Conservation (phyloP, 73 alveolate genomes). For the Symbiodinium natans region DNA sequence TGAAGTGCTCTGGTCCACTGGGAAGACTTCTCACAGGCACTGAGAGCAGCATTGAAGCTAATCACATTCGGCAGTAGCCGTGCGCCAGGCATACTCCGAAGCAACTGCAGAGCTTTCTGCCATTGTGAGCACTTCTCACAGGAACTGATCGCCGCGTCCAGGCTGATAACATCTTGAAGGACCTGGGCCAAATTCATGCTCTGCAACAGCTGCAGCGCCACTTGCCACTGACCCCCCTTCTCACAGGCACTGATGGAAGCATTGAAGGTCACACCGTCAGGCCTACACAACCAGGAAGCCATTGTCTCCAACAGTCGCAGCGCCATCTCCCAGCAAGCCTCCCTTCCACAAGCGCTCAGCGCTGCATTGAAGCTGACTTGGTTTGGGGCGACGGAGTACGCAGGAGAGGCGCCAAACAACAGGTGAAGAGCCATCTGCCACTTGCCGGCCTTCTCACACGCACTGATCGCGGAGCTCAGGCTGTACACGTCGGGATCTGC, state of each 20-base stretch:
- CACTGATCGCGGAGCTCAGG: neutral
- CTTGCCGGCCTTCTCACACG: neutral
- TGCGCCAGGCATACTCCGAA: neutral
- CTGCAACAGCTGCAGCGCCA: neutral
- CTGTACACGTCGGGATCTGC: neutral
- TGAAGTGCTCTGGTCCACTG: constrained; percentile 31
- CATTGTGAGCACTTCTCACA: neutral
- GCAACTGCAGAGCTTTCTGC: neutral
- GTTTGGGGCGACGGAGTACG: neutral
- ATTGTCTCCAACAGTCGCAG: neutral
- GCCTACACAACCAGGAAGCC: neutral
- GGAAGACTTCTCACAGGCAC: constrained; percentile 42
- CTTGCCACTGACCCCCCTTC: neutral
- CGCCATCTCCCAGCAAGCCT: neutral
- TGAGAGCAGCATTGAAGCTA: constrained; percentile 30
- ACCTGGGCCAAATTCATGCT: neutral
- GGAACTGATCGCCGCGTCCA: neutral
- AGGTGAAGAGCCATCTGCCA: neutral
- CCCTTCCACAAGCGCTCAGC: neutral
- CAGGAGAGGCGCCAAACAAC: neutral
- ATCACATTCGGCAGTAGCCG: neutral
- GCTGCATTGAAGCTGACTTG: neutral
- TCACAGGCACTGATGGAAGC: neutral
- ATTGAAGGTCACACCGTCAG: neutral
- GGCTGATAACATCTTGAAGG: neutral